These are phyloP conservation scores for Candida insectalens DNA, from an alignment of 805 yeast genomes.

Conservation along the genomic window DNA sequence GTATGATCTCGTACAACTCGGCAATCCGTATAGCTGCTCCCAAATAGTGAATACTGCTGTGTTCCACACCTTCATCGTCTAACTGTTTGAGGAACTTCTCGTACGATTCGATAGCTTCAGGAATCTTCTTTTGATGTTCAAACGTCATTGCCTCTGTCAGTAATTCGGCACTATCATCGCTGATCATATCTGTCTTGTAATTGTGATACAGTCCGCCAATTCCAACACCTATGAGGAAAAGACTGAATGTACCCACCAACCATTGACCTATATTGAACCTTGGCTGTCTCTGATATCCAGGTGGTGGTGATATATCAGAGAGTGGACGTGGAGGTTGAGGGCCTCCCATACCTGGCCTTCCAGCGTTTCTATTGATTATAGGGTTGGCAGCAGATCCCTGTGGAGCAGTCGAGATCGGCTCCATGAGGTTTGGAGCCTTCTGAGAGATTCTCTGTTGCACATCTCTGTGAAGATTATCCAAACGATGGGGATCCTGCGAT, in stretches of 20 bases:
- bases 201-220: not conserved
- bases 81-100: slow-evolving; percentile 61
- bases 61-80: slow-evolving; percentile 40
- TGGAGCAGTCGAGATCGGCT: not conserved
- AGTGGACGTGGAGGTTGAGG: too few relatives aligned
- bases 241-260: not conserved
- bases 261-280: not conserved
- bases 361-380: not conserved
- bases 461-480: too few relatives aligned
- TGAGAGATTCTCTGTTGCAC: too few relatives aligned
- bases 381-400: not conserved
- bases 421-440: too few relatives aligned
- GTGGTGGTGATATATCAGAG: not conserved
- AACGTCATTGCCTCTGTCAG: slow-evolving; percentile 8
- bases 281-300: not conserved
- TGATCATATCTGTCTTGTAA: slow-evolving; percentile 5
- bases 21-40: slow-evolving; percentile 79
- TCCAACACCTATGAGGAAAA: not conserved
- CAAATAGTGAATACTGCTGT: slow-evolving; percentile 68
- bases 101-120: slow-evolving; percentile 63
- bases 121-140: slow-evolving; percentile 31
- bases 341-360: not conserved
- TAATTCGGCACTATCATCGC: slow-evolving; percentile 7
- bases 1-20: slow-evolving; percentile 57
- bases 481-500: too few relatives aligned